phyloP scores from a whole-genome alignment of 495 filamentous ascomycete species.

The Neurospora intermedia region DNA sequence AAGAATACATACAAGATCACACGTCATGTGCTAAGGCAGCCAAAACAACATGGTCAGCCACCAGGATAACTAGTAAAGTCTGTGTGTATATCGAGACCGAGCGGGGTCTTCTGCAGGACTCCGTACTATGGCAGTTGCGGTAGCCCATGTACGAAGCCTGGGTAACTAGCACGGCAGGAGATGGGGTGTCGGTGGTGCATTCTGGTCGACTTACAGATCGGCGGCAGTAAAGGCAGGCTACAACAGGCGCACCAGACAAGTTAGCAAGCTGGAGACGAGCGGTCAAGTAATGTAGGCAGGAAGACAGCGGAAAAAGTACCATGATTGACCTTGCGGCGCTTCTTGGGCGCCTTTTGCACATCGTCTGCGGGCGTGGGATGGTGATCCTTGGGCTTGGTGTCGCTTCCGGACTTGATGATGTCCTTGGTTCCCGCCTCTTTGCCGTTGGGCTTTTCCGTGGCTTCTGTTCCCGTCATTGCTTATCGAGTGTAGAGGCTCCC shows the following conservation, averaged over 20 bases:
- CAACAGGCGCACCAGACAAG: conserved; percentile 34
- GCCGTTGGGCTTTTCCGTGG: conserved; percentile 38
- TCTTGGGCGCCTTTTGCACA: conserved; percentile 63
- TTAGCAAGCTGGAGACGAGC: conserved; percentile 27
- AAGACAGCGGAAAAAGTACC: conserved; percentile 47
- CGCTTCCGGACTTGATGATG: conserved; percentile 34
- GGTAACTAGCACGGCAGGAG: not conserved
- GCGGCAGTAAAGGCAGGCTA: conserved; percentile 98
- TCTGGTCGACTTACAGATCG: conserved; percentile 73
- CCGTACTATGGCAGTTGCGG: not conserved
- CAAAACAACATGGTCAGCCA: conserved; percentile 20
- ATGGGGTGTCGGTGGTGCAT: conserved; percentile 19
- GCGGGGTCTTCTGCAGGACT: not conserved
- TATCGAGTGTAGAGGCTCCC: conserved; percentile 27
- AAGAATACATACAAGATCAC: conserved; percentile 84
- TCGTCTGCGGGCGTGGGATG: conserved; percentile 31
- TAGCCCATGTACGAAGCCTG: not conserved
- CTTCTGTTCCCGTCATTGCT: conserved; percentile 29
- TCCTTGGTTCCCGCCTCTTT: conserved; percentile 35
- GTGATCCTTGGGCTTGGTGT: conserved; percentile 35
- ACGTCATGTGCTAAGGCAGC: conserved; percentile 89
- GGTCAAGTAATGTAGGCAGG: conserved; percentile 15
- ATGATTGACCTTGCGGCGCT: conserved; percentile 99
- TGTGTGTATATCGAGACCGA: not conserved
- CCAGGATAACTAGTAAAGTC: conserved; percentile 7